Evolutionary conservation across 2,329 filamentous ascomycete species (phyloP).

Genomic region (Nigrospora osmanthi): DNA sequence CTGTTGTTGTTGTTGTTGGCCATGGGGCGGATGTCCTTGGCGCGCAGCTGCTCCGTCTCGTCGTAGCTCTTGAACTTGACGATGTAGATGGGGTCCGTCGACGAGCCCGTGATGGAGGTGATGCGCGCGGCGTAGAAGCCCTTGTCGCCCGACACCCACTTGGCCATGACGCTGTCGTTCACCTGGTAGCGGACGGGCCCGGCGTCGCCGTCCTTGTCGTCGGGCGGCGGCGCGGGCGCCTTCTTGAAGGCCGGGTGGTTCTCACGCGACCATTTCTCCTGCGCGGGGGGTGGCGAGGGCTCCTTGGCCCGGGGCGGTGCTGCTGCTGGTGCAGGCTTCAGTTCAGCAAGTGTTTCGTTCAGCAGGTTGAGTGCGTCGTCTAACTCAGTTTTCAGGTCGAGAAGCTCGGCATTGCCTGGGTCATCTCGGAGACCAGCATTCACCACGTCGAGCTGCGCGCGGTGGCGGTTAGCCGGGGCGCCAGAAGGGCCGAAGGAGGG

Average conservation of each 20-base stretch:
- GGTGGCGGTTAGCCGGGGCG: slow-evolving; percentile 3
- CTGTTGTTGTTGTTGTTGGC: slow-evolving; percentile 62
- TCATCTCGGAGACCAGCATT: slow-evolving; percentile 69
- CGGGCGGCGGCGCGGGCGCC: slow-evolving; percentile 27
- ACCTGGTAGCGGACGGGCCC: slow-evolving; percentile 62
- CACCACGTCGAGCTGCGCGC: slow-evolving; percentile 65
- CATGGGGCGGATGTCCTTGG: slow-evolving; percentile 77
- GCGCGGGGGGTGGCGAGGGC: slow-evolving; percentile 42
- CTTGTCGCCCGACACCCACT: slow-evolving; percentile 85
- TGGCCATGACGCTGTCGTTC: slow-evolving; percentile 84
- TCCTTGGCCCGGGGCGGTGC: slow-evolving; percentile 30
- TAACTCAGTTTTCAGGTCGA: slow-evolving; percentile 71
- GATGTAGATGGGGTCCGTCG: slow-evolving; percentile 83
- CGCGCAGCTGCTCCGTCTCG: slow-evolving; percentile 71
- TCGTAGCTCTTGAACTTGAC: slow-evolving; percentile 94
- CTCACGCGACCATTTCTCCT: slow-evolving; percentile 72
- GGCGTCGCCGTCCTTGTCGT: slow-evolving; percentile 46
- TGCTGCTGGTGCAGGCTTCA: slow-evolving; percentile 54
- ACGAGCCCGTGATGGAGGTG: slow-evolving; percentile 86
- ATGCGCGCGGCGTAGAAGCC: slow-evolving; percentile 89
- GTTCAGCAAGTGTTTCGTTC: slow-evolving; percentile 73
- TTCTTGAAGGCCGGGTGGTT: slow-evolving; percentile 72
- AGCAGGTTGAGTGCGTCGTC: slow-evolving; percentile 73
- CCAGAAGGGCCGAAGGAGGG: not conserved
- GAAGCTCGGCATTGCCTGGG: slow-evolving; percentile 71